Evolutionary conservation across 495 filamentous ascomycete genomes (phyloP).

Genomic region (Aspergillus biplanus): DNA sequence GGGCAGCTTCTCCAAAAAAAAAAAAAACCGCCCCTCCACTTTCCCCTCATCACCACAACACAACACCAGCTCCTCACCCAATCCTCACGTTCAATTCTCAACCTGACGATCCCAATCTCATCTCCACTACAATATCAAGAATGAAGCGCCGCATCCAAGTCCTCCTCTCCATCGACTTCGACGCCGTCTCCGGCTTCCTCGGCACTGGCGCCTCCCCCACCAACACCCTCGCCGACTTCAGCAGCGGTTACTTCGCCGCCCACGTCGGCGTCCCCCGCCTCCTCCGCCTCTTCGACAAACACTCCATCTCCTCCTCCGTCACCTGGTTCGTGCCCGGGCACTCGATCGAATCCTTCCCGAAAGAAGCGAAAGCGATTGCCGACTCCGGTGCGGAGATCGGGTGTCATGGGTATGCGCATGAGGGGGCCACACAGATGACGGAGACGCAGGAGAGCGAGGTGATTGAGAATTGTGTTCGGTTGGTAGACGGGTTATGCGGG

Average conservation of each 20-base stretch:
- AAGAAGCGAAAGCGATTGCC: slow-evolving; percentile 55
- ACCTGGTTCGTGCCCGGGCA: slow-evolving; percentile 71
- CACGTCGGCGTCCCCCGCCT: slow-evolving; percentile 63
- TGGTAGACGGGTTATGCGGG: slow-evolving; percentile 53
- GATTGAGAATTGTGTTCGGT: slow-evolving; percentile 54
- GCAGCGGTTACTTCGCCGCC: slow-evolving; percentile 60
- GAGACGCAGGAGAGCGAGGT: slow-evolving; percentile 62
- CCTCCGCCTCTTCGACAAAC: slow-evolving; percentile 59
- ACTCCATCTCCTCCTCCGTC: slow-evolving; percentile 52
- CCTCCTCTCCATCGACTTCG: slow-evolving; percentile 60
- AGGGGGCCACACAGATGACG: slow-evolving; percentile 59
- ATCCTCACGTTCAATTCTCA: background rate
- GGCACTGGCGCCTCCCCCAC: slow-evolving; percentile 53
- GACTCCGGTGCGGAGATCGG: slow-evolving; percentile 62
- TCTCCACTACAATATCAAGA: slow-evolving; percentile 23
- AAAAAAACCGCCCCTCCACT: background rate
- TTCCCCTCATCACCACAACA: too few species aligned
- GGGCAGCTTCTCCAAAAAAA: background rate
- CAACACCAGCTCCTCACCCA: too few species aligned
- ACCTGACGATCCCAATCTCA: slow-evolving; percentile 25
- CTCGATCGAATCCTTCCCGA: slow-evolving; percentile 62
- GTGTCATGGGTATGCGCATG: slow-evolving; percentile 58
- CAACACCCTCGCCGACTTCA: slow-evolving; percentile 62
- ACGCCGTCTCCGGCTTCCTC: slow-evolving; percentile 63
- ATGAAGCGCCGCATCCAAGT: slow-evolving; percentile 51